These are phyloP conservation scores for Psidium friedrichsthalianum DNA, from an alignment of 345 rosid species.

Conservation along the genomic window DNA sequence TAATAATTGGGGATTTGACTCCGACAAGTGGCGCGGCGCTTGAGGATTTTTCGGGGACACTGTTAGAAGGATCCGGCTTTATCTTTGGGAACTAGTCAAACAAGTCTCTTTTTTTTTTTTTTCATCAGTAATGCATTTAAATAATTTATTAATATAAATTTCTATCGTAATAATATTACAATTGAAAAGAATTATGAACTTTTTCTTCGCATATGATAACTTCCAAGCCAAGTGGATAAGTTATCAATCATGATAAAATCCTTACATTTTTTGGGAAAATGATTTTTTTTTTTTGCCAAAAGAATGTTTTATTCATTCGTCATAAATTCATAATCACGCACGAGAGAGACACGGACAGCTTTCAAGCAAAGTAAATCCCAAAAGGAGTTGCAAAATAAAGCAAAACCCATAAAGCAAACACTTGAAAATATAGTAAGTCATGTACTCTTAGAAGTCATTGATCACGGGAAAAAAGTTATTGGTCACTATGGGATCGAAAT, in stretches of 20 bases:
- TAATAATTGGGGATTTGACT: neutral
- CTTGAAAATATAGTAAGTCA: no score
- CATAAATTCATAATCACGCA: no score
- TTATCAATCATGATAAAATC: neutral
- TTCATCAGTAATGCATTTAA: neutral
- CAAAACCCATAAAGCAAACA: no score
- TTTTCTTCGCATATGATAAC: accelerated
- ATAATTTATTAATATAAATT: neutral
- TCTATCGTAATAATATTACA: accelerated
- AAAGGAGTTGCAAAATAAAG: no score
- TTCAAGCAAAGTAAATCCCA: no score
- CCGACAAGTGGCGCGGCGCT: neutral
- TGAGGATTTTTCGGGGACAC: neutral
- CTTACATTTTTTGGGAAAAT: neutral
- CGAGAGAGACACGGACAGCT: no score
- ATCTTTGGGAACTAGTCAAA: neutral
- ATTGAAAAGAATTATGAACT: neutral
- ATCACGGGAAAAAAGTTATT: no score
- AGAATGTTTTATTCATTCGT: no score
- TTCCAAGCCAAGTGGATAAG: neutral
- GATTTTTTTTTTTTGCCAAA: no score
- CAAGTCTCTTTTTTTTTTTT: neutral
- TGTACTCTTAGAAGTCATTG: no score
- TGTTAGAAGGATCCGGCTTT: neutral
- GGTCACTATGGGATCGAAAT: no score